Percentiles rank a stretch among this genome's conserved stretches.
Conservation (phyloP, 2,329 filamentous ascomycete species). For the Ascochyta pisi region DNA sequence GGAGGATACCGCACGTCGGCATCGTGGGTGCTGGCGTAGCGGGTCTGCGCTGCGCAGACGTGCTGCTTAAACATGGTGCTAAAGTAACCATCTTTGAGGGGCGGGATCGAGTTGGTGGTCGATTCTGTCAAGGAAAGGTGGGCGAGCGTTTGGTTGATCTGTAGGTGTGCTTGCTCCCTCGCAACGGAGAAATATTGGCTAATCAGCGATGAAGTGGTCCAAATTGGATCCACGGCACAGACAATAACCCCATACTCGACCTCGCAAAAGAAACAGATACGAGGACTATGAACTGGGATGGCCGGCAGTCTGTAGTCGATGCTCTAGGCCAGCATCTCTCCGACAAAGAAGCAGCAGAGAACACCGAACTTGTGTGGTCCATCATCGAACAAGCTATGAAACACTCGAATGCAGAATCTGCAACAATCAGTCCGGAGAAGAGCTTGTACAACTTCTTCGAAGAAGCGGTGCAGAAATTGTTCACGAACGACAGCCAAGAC, state of each 20-base stretch:
- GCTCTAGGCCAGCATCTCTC: constrained; percentile 62
- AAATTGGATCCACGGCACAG: constrained; percentile 82
- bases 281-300: constrained; percentile 60
- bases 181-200: not conserved
- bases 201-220: constrained; percentile 62
- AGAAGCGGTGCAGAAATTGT: constrained; percentile 56
- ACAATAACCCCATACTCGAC: constrained; percentile 72
- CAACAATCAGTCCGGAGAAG: constrained; percentile 58
- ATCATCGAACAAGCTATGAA: constrained; percentile 73
- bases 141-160: constrained; percentile 63
- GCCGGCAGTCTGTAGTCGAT: constrained; percentile 63
- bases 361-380: constrained; percentile 67
- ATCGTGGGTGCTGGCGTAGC: constrained; percentile 75
- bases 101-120: constrained; percentile 70
- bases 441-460: constrained; percentile 66
- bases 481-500: constrained; percentile 43
- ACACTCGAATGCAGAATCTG: constrained; percentile 65
- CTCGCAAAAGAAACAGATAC: constrained; percentile 69
- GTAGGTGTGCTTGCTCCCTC: constrained; percentile 49
- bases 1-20: constrained; percentile 62
- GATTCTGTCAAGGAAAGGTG: constrained; percentile 60
- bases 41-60: constrained; percentile 73
- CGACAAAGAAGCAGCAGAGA: constrained; percentile 46
- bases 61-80: constrained; percentile 69
- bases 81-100: constrained; percentile 74